Percentiles rank a stretch among this genome's conserved stretches.
Conservation (phyloP, 306 rosid genomes). For the Acmispon strigosus region DNA sequence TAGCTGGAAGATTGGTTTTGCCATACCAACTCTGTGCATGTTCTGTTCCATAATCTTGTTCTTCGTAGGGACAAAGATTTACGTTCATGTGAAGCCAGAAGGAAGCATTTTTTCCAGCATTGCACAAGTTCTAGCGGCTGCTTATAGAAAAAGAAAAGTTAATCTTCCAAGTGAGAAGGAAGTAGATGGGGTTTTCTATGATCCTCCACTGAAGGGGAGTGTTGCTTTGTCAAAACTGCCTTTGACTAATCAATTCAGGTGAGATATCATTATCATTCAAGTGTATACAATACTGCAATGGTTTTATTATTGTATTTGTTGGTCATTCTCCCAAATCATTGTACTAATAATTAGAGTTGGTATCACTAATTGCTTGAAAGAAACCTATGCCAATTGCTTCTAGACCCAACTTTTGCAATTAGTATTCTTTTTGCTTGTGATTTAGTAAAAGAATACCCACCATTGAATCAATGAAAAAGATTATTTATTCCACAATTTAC, state of each 20-base stretch:
- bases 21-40: constrained; percentile 56
- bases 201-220: constrained; percentile 46
- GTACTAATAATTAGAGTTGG: not conserved
- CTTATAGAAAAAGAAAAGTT: constrained; percentile 49
- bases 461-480: no score
- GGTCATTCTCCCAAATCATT: not conserved
- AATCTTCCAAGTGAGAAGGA: constrained; percentile 26
- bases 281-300: not conserved
- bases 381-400: not conserved
- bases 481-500: no score
- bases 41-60: constrained; percentile 44
- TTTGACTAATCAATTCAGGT: constrained; percentile 59
- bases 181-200: constrained; percentile 28
- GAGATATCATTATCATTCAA: not conserved
- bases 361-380: not conserved
- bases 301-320: not conserved
- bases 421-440: not conserved
- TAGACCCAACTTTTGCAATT: not conserved
- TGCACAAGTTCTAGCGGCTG: constrained; percentile 55
- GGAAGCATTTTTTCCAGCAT: constrained; percentile 61
- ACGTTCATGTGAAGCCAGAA: constrained; percentile 47
- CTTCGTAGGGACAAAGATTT: constrained; percentile 49
- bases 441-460: not conserved
- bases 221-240: constrained; percentile 44
- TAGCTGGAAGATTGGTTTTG: constrained; percentile 86